Evolutionary conservation across 768 basidiomycete species (phyloP), one percentile per base, ranked within the genome.

Genomic region (Chalciporus chontae): DNA sequence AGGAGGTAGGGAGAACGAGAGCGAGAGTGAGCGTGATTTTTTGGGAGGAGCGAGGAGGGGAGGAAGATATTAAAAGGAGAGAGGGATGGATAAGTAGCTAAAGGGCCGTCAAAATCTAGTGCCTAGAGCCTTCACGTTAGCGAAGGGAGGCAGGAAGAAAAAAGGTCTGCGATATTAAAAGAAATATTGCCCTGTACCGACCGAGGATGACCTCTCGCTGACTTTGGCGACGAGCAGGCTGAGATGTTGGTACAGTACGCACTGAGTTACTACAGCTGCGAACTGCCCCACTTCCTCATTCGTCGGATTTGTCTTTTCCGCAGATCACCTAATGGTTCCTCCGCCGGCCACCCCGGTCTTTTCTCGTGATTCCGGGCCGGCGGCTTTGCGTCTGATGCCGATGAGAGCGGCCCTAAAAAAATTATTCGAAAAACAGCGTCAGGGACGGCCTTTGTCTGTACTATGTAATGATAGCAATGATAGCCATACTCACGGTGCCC

Each of bases 371-470:
- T 48, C 63, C 57, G 68, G 62, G 62, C 67, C 68, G 67, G 62
- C 69, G 67, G 66, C 68, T 68, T 59, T 56, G 40, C 47, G 46
- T 65, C 55, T 55, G 61, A 19, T 60, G 55, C 66, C 67, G 67
- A 65, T 44, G 48, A 45, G 43, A 27, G 38, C 39, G 26, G 18
- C 50, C n/a, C 27, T 51, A 43, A 49, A 48, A 46, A 54, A 62
- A 47, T 32, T 39, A 5, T 31, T 31, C 29, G 27, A 29, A 29
- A 7, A 8, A 10, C 4, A 13, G 29, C 29, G 29, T 31, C 9
- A 13, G 29, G 29, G 29, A 31, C 9, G 29, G 29, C 13, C 29
- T 5, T 32, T 32, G 48, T 24, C 42, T 18, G 21, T 2, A 2
- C 21, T 4, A 21, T n/a, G n/a, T n/a, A n/a, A n/a, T n/a, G n/a